A percentile compares a stretch with the other conserved stretches of the same genome.
Conservation (phyloP, 140 eudicot species). For the Ambrosia hybrid region DNA sequence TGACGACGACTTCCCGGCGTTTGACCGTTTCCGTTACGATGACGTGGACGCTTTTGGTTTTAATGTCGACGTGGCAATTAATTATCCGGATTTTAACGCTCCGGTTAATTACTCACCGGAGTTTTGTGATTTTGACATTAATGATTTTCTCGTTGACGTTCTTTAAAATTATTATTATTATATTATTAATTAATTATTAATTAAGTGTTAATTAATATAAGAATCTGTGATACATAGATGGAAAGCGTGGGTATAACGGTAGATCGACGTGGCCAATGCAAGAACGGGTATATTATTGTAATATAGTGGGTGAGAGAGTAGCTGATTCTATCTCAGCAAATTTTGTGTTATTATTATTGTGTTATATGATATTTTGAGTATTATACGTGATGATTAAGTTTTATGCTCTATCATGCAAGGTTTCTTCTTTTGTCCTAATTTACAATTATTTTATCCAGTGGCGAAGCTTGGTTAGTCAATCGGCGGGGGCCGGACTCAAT, state of each 20-base stretch:
- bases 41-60: slow-evolving; percentile 57
- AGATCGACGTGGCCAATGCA: no score
- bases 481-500: no score
- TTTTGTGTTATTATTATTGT: slow-evolving; percentile 23
- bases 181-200: no score
- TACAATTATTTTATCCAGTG: background rate
- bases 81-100: slow-evolving; percentile 24
- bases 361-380: slow-evolving; percentile 4
- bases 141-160: slow-evolving; percentile 54
- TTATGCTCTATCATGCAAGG: background rate
- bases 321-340: slow-evolving; percentile 35
- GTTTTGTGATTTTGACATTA: slow-evolving; percentile 57
- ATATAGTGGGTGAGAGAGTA: slow-evolving; percentile 31
- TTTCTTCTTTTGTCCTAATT: background rate
- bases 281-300: slow-evolving; percentile 5
- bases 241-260: background rate
- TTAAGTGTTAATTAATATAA: no score
- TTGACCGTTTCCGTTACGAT: slow-evolving; percentile 34
- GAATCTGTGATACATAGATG: no score
- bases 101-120: slow-evolving; percentile 31
- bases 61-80: slow-evolving; percentile 31
- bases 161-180: no score
- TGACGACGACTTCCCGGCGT: slow-evolving; percentile 46
- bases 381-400: slow-evolving; percentile 1
- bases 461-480: no score